Evolutionary conservation across 2,329 filamentous ascomycete species (phyloP), one percentile per base, ranked within the genome.

Genomic region (Arachnomyces sp.): DNA sequence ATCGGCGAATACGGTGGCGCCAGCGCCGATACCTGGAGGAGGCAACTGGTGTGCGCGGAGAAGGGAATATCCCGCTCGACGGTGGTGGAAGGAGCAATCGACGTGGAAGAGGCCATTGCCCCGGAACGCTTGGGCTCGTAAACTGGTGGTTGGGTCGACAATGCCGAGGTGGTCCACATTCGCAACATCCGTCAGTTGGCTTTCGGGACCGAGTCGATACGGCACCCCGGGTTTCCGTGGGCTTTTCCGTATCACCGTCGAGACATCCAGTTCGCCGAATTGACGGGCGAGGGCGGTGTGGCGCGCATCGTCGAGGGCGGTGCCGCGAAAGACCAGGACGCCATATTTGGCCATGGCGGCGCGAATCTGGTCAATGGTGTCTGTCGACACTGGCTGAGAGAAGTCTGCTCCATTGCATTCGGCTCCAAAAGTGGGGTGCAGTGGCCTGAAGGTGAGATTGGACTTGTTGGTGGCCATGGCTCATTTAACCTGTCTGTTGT

Each of bases 181-280:
- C 37, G 71, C 65, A 1, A 73, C 73, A 47, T 80, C 76, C 52
- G 78, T 78, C 1, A 80, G 64, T 52, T 78, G 69, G 31, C 66
- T 59, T n/a, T n/a, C n/a, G n/a, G n/a, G n/a, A n/a, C n/a, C n/a
- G n/a, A n/a, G n/a, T n/a, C n/a, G n/a, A 44, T 70, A 65, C 2
- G 56, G 50, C 45, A 73, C 68, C 14, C 74, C 68, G 42, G 68
- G 62, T 48, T 66, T 64, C 32, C 71, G 66, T 11, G 69, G 72
- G 0, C 57, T 36, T 9, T 12, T 21, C 7, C 28, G n/a, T n/a
- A n/a, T n/a, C n/a, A n/a, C n/a, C n/a, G n/a, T n/a, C n/a, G n/a
- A n/a, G n/a, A n/a, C 17, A 12, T 50, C 48, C 34, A 50, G 25
- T 4, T 48, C 46, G 9, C 48, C 48, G 28, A 50, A 48, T 16